phyloP scores from a whole-genome alignment of 2,329 filamentous ascomycete species.

The Dactylellina drechsleri region DNA sequence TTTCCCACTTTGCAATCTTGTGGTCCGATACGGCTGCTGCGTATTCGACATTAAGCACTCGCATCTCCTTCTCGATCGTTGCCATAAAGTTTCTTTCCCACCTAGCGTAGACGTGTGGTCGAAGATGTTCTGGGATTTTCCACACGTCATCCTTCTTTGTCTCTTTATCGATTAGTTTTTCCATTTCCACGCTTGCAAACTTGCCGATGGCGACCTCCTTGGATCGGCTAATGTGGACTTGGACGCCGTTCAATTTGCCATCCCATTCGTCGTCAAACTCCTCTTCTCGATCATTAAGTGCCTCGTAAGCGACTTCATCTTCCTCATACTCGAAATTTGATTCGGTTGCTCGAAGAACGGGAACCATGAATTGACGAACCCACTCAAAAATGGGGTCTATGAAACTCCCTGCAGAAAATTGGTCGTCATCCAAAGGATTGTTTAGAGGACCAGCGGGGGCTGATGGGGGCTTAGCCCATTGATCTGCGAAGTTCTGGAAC shows the following conservation, averaged over 20 bases:
- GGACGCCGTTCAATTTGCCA: slow-evolving; percentile 64
- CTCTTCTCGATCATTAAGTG: slow-evolving; percentile 71
- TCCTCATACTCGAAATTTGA: slow-evolving; percentile 70
- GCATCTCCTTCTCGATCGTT: slow-evolving; percentile 65
- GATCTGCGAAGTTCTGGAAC: slow-evolving; percentile 65
- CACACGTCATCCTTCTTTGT: slow-evolving; percentile 69
- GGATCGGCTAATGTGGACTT: slow-evolving; percentile 24
- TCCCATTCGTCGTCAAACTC: slow-evolving; percentile 68
- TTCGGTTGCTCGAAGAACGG: slow-evolving; percentile 58
- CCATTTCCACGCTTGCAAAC: slow-evolving; percentile 59
- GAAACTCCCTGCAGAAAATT: slow-evolving; percentile 53
- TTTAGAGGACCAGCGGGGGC: slow-evolving; percentile 51
- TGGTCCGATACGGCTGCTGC: slow-evolving; percentile 66
- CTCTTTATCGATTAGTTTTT: slow-evolving; percentile 60
- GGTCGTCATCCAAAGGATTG: no score
- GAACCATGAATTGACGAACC: slow-evolving; percentile 67
- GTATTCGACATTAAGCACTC: slow-evolving; percentile 66
- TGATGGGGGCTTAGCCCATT: slow-evolving; percentile 58
- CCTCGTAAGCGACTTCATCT: slow-evolving; percentile 70
- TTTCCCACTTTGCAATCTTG: slow-evolving; percentile 70
- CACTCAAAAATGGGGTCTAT: slow-evolving; percentile 66
- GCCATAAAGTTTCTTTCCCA: slow-evolving; percentile 70
- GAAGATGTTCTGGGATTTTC: slow-evolving; percentile 67
- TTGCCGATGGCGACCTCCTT: slow-evolving; percentile 60
- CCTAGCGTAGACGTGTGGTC: slow-evolving; percentile 74